These are phyloP conservation scores for Trypanosoma congolense DNA, from an alignment of 208 protist genomes.

Conservation along the genomic window DNA sequence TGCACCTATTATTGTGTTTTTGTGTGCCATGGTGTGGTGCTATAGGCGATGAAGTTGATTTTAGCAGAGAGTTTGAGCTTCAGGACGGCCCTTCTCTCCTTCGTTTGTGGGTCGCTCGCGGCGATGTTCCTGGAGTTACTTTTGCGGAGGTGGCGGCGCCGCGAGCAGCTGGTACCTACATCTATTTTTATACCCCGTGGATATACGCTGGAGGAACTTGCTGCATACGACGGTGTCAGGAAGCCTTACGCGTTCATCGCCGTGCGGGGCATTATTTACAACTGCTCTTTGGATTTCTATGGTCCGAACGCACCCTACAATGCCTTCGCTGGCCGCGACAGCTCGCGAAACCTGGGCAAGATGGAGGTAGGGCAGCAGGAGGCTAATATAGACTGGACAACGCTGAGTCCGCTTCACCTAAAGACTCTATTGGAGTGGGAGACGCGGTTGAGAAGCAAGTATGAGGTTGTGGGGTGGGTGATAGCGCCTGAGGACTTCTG, in stretches of 20 bases:
- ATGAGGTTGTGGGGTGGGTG: conserved; percentile 75
- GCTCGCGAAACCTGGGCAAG: conserved; percentile 82
- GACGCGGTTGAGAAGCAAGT: conserved; percentile 76
- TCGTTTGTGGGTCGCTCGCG: conserved; percentile 12
- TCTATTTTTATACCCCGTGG: conserved; percentile 59
- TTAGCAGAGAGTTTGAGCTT: conserved; percentile 14
- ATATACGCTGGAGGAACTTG: conserved; percentile 78
- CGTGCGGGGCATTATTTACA: conserved; percentile 86
- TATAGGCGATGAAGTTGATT: conserved; percentile 8
- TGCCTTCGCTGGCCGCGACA: conserved; percentile 81
- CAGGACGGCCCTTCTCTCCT: conserved; percentile 15
- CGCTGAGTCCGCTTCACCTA: conserved; percentile 53
- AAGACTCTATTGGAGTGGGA: conserved; percentile 85
- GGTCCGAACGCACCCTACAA: conserved; percentile 74
- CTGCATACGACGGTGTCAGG: conserved; percentile 60
- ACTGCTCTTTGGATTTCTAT: conserved; percentile 70
- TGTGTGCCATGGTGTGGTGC: not conserved
- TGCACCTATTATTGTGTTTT: too few relatives aligned
- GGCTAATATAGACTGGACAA: conserved; percentile 81
- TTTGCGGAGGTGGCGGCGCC: conserved; percentile 32
- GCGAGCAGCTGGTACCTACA: conserved; percentile 36
- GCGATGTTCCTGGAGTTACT: conserved; percentile 17
- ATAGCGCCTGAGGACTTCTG: conserved; percentile 46
- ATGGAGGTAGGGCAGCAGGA: conserved; percentile 72
- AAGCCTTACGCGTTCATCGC: conserved; percentile 69